Base-by-base conservation (phyloP, 73 alveolate genomes). In the Stentor roeselii region DNA sequence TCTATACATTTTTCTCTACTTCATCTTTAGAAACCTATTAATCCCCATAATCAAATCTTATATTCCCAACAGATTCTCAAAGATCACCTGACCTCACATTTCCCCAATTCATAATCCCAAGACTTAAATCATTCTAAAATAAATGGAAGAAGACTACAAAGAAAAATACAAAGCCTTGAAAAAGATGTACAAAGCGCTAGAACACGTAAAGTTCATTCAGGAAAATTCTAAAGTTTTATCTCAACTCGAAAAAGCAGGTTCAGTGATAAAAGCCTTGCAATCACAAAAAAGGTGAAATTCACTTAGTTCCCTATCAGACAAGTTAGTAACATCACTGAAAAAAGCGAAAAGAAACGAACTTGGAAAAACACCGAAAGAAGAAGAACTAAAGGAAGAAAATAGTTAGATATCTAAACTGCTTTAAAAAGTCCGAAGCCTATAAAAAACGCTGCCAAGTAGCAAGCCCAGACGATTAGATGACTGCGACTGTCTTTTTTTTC, bases 81-180 rank as follows among this genome's bases (percentile, higher is more conserved):
- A n/a, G n/a, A n/a, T n/a, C n/a, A n/a, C n/a, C n/a, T n/a, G n/a
- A n/a, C n/a, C n/a, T n/a, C n/a, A n/a, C n/a, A n/a, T n/a, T n/a
- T n/a, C n/a, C n/a, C 67, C 6, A 50, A 50, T 50, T 50, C 30
- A 6, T 11, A 50, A 50, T 50, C 6, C 67, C 67, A 50, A 11
- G 21, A 50, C 6, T 11, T 11, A 50, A 6, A 50, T 21, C 67
- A 6, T 21, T 11, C 21, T 11, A 50, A 11, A 50, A 50, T 50
- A 50, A 50, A 50, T 50, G 67, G 67, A 50, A 50, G 67, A 50
- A 50, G 67, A 50, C 67, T 50, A 50, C 21, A 50, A 50, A 50
- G 67, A 50, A 6, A 50, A 50, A 50, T 50, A 50, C 21, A 50
- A 50, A 21, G 6, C 67, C 21, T 21, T 50, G 6, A 50, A 50